Evolutionary conservation across 768 basidiomycete species (phyloP), one percentile per base, ranked within the genome.

Genomic region (Pulveroboletus sp.): DNA sequence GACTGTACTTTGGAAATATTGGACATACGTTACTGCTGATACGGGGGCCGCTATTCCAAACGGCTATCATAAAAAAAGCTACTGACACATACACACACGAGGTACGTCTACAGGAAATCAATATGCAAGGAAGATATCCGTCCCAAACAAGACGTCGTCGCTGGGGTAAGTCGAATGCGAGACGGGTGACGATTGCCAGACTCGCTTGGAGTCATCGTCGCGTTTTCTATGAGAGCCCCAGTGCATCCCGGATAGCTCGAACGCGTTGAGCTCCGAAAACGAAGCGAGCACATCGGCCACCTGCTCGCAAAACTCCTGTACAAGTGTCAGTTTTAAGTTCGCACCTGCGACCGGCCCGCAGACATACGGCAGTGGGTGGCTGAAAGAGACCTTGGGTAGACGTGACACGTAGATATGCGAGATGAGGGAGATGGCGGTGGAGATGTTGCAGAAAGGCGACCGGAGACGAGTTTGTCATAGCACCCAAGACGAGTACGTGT

Each of bases 171-270:
- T 54, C 43, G 64, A 61, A 43, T 54, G 58, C 40, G 67, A 64
- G 13, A 79, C 67, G 15, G 80, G 71, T 39, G 75, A 71, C 1
- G 79, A 78, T 63, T 77, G 76, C 82, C 81, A 83, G 6, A 76
- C 68, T 28, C 72, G 71, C 53, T 72, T 75, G 35, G 71, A 63
- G 30, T 75, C 70, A 42, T 72, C 63, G 46, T 69, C 62, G 55
- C 74, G 73, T 55, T 68, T 71, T 40, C 68, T 72, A n/a, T 76
- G 73, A 6, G 80, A 81, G 42, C 77, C 74, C 85, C 86, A 89
- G 56, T 83, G 84, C 69, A 89, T 80, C 31, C 87, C 88, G 41
- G 78, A 83, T 27, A 89, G 77, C 62, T 89, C 87, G 59, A 87
- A 87, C 40, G 79, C 77, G 54, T 76, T 70, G 32, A 89, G 75